A percentile compares a stretch with the other conserved stretches of the same genome.
Conservation (phyloP, 2,329 filamentous ascomycete species). For the Talaromyces sp. region DNA sequence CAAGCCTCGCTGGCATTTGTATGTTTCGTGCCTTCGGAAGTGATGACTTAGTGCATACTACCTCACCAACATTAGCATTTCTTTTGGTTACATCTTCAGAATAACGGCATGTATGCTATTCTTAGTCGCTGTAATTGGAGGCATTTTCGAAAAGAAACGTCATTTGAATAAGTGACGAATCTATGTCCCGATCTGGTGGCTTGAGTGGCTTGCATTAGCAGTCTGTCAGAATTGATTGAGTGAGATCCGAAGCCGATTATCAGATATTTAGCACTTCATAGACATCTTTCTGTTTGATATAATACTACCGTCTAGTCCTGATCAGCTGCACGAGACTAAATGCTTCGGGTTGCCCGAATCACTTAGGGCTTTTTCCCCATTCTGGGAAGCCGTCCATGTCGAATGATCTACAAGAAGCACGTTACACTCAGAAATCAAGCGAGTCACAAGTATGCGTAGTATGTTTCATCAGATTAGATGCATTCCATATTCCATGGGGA, state of each 20-base stretch:
- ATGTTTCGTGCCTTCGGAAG: background rate
- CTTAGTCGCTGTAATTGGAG: background rate
- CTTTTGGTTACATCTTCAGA: background rate
- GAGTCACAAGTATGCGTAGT: no score
- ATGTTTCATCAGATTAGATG: no score
- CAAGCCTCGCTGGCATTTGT: background rate
- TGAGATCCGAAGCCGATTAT: background rate
- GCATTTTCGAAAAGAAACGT: background rate
- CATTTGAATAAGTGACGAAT: background rate
- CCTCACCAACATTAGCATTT: background rate
- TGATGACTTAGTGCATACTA: background rate
- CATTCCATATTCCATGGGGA: no score
- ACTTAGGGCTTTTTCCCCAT: background rate
- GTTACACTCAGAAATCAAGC: no score
- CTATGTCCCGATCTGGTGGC: background rate
- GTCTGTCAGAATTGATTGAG: background rate
- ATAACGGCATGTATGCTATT: background rate
- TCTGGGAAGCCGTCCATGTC: no score
- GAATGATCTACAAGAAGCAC: no score
- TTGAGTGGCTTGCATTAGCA: constrained; percentile 3
- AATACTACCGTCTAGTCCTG: background rate
- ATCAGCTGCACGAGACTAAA: background rate
- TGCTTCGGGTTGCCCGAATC: background rate
- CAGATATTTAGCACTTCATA: background rate
- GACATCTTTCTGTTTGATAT: background rate